These are phyloP conservation scores for Miscanthus lutarioriparius DNA, from an alignment of 176 grass and related monocot species.

Conservation along the genomic window DNA sequence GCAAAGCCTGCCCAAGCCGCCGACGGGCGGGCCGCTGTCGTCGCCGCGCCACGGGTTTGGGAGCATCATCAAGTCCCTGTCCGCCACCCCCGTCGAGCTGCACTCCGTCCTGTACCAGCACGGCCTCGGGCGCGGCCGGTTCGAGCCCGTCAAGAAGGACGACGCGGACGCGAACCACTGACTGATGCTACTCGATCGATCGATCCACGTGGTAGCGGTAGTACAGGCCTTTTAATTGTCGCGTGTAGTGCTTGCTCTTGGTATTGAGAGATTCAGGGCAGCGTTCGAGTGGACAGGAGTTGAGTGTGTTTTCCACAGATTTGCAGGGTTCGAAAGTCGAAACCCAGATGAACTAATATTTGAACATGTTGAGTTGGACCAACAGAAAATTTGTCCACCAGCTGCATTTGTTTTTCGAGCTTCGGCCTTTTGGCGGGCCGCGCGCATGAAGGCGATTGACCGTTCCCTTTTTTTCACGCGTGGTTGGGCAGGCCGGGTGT, in stretches of 20 bases:
- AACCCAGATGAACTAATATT: background rate
- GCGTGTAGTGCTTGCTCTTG: too few relatives aligned
- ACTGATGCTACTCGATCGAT: background rate
- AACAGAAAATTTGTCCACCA: too few relatives aligned
- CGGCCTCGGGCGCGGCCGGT: background rate
- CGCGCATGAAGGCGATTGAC: too few relatives aligned
- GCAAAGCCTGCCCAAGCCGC: conserved; percentile 51
- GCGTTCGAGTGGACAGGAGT: background rate
- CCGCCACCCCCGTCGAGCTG: conserved; percentile 66
- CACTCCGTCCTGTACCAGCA: conserved; percentile 43
- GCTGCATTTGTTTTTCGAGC: too few relatives aligned
- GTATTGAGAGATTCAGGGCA: too few relatives aligned
- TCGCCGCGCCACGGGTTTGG: conserved; percentile 40
- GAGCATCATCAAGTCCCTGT: conserved; percentile 56
- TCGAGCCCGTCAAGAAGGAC: background rate
- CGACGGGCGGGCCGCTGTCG: background rate
- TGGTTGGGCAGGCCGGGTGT: too few relatives aligned
- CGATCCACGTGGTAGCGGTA: background rate
- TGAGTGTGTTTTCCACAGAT: background rate
- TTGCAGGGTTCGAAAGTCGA: background rate
- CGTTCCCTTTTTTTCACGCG: too few relatives aligned
- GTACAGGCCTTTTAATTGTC: too few relatives aligned
- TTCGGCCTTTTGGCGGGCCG: too few relatives aligned
- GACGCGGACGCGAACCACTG: background rate
- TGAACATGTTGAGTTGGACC: background rate